These are phyloP conservation scores for Saccharomyces hybrid DNA, from an alignment of 1,139 yeast genomes.

Conservation along the genomic window DNA sequence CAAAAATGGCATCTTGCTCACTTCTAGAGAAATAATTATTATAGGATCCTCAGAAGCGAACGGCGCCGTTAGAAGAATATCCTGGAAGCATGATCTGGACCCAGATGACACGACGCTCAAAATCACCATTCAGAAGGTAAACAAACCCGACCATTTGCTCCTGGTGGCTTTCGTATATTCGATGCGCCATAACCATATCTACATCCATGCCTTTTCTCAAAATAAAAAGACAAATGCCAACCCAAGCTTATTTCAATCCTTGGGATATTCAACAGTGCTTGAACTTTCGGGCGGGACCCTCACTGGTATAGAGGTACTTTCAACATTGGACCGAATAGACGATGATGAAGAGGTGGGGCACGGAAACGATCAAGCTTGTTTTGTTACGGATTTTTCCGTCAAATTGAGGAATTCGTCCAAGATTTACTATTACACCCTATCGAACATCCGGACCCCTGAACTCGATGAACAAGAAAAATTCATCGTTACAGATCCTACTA, in stretches of 20 bases:
- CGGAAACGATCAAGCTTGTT: background rate
- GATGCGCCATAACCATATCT: slow-evolving; percentile 15
- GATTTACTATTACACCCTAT: background rate
- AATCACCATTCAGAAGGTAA: slow-evolving; percentile 31
- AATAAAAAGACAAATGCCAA: background rate
- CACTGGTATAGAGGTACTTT: slow-evolving; percentile 11
- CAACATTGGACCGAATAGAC: background rate
- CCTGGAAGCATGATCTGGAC: slow-evolving; percentile 64
- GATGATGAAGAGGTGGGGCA: background rate
- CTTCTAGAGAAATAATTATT: slow-evolving; percentile 56
- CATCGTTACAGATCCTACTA: background rate
- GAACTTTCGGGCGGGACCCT: slow-evolving; percentile 9
- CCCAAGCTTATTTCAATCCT: slow-evolving; percentile 11
- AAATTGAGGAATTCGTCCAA: background rate
- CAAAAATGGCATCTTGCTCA: slow-evolving; percentile 40
- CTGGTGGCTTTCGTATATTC: slow-evolving; percentile 21
- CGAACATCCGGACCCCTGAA: background rate
- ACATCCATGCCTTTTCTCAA: slow-evolving; percentile 18
- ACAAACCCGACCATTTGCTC: slow-evolving; percentile 5
- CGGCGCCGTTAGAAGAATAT: slow-evolving; percentile 36
- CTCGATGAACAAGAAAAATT: background rate
- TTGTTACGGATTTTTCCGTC: background rate
- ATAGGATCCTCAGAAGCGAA: slow-evolving; percentile 25
- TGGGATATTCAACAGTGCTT: slow-evolving; percentile 15
- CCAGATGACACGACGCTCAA: slow-evolving; percentile 50